A percentile compares a stretch with the other conserved stretches of the same genome.
Evolutionary conservation across 306 rosid genomes (phyloP).

Genomic region (Cercis canadensis): DNA sequence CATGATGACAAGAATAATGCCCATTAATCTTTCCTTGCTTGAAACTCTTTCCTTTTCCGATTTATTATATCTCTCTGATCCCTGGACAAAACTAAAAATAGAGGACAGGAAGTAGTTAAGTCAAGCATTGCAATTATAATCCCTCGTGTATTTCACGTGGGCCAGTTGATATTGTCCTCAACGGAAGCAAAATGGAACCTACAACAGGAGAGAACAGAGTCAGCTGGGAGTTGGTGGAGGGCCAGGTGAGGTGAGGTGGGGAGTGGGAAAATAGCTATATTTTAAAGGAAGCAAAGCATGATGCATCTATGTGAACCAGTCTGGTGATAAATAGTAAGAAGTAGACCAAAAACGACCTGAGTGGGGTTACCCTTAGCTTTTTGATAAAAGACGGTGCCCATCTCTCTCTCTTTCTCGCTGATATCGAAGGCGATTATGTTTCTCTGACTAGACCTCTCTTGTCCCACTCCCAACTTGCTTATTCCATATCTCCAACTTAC

Average conservation of each 20-base stretch:
- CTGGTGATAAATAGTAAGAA: slow-evolving; percentile 16
- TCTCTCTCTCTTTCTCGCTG: slow-evolving; percentile 35
- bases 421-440: slow-evolving; percentile 41
- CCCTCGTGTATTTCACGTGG: background rate
- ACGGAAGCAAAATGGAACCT: too few species aligned
- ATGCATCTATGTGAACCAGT: background rate
- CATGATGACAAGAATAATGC: too few species aligned
- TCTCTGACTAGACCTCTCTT: slow-evolving; percentile 47
- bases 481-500: background rate
- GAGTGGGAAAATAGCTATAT: too few species aligned
- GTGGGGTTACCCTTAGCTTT: too few species aligned
- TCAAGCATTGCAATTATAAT: background rate
- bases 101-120: background rate
- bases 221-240: too few species aligned
- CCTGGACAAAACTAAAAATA: too few species aligned
- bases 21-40: too few species aligned
- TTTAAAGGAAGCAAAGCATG: too few species aligned
- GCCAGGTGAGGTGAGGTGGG: too few species aligned
- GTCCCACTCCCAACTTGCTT: slow-evolving; percentile 43
- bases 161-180: background rate
- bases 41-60: too few species aligned
- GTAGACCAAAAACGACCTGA: slow-evolving; percentile 17
- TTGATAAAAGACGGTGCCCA: slow-evolving; percentile 40
- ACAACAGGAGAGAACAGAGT: background rate
- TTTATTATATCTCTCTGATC: too few species aligned